phyloP scores from a whole-genome alignment of 257 asterid genomes.

The Echium plantagineum region DNA sequence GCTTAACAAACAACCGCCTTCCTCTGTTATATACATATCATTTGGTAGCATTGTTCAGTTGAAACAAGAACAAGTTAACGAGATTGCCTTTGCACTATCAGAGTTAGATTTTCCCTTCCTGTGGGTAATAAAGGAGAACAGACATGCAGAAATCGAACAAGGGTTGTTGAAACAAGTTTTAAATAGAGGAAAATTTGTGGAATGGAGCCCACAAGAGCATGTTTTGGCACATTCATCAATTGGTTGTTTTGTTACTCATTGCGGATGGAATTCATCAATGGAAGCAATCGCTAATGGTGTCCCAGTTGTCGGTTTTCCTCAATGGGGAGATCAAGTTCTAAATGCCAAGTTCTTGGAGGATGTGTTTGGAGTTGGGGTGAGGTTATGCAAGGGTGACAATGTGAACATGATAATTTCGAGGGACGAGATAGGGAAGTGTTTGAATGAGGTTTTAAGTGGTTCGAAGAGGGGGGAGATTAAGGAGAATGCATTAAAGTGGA shows the following conservation, averaged over 20 bases:
- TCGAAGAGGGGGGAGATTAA: constrained; percentile 37
- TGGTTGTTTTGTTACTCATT: constrained; percentile 11
- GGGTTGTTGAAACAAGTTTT: constrained; percentile 12
- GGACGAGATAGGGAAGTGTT: constrained; percentile 46
- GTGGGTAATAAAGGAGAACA: constrained; percentile 16
- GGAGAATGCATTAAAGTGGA: constrained; percentile 51
- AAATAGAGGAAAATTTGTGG: constrained; percentile 14
- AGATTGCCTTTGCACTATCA: constrained; percentile 13
- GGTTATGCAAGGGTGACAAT: constrained; percentile 57
- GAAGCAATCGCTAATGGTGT: constrained; percentile 14
- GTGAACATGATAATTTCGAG: constrained; percentile 37
- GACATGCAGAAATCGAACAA: neutral
- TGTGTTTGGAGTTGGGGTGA: constrained; percentile 47
- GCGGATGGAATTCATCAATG: constrained; percentile 12
- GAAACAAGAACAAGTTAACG: constrained; percentile 12
- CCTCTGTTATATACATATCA: constrained; percentile 20
- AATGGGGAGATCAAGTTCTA: constrained; percentile 82
- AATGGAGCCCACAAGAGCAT: constrained; percentile 14
- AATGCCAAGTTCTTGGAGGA: constrained; percentile 71
- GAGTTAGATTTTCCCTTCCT: constrained; percentile 7
- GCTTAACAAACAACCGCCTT: constrained; percentile 16
- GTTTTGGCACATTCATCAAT: constrained; percentile 16
- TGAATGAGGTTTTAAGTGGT: constrained; percentile 35
- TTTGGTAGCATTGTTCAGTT: constrained; percentile 17
- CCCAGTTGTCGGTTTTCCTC: constrained; percentile 37